Conservation (phyloP, 139 green algal genomes). For the Tetradesmus obliquus region DNA sequence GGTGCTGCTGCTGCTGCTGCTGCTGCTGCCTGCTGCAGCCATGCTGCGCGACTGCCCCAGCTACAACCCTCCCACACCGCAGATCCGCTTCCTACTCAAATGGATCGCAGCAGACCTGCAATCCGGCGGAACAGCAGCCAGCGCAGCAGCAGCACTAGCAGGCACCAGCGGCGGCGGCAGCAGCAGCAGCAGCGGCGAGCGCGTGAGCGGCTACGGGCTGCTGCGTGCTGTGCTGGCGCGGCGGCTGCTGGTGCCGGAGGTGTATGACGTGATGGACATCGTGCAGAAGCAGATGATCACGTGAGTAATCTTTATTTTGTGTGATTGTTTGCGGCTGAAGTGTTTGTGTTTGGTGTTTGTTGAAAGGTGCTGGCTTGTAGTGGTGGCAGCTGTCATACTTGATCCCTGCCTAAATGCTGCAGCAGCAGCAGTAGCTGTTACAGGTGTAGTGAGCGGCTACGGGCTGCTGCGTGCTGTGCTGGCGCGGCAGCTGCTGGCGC, state of each 20-base stretch:
- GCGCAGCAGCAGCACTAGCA: constrained; percentile 16
- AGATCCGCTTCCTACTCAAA: constrained; percentile 83
- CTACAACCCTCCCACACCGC: constrained; percentile 70
- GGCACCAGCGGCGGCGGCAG: constrained; percentile 22
- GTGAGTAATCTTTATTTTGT: constrained; percentile 34
- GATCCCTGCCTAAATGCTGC: background rate
- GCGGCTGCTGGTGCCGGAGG: constrained; percentile 86
- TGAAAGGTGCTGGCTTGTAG: too few species aligned
- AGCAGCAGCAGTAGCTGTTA: background rate
- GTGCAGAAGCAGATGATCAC: constrained; percentile 77
- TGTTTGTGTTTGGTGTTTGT: too few species aligned
- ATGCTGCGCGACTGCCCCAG: constrained; percentile 75
- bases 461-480: constrained; percentile 85
- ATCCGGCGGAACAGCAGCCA: constrained; percentile 31
- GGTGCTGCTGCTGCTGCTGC: background rate
- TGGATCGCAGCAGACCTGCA: constrained; percentile 86
- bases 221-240: constrained; percentile 83
- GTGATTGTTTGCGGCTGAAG: too few species aligned
- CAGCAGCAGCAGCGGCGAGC: constrained; percentile 46
- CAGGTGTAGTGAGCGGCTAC: constrained; percentile 62
- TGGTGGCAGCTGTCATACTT: too few species aligned
- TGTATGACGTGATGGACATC: constrained; percentile 92
- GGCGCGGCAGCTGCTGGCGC: constrained; percentile 79
- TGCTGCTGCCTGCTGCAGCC: constrained; percentile 33
- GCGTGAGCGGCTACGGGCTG: constrained; percentile 76